Conservation (phyloP, 1,139 yeast genomes). For the Meyerozyma smithsonii region DNA sequence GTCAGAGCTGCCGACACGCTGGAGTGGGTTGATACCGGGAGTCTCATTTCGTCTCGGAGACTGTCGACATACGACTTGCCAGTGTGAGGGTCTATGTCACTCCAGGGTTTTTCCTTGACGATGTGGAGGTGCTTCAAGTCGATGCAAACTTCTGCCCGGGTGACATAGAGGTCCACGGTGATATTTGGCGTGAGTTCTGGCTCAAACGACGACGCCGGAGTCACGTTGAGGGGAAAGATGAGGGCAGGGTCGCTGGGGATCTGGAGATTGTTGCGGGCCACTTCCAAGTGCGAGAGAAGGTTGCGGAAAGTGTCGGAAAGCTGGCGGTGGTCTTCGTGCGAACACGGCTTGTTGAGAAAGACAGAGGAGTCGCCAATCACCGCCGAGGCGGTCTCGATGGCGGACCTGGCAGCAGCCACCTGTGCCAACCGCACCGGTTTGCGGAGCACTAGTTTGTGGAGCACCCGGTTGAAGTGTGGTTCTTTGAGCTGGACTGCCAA, state of each 20-base stretch:
- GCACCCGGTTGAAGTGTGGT: conserved; percentile 26
- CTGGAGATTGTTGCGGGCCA: conserved; percentile 35
- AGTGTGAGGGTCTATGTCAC: conserved; percentile 25
- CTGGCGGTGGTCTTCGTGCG: conserved; percentile 6
- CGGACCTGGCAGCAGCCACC: conserved; percentile 26
- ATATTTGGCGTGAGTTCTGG: conserved; percentile 30
- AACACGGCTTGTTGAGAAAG: conserved; percentile 6
- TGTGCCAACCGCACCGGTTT: conserved; percentile 32
- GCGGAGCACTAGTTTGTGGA: conserved; percentile 21
- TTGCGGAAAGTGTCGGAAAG: conserved; percentile 23
- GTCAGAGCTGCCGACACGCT: conserved; percentile 7
- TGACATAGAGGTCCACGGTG: conserved; percentile 37
- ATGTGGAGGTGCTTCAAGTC: conserved; percentile 36
- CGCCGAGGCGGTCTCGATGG: conserved; percentile 29
- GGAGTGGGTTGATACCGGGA: conserved; percentile 17
- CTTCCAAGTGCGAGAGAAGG: conserved; percentile 24
- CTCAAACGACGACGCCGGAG: conserved; percentile 22
- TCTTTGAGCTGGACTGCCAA: conserved; percentile 26
- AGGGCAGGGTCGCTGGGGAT: conserved; percentile 39
- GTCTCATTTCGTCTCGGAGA: conserved; percentile 39
- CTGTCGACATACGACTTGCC: conserved; percentile 40
- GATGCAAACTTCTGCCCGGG: conserved; percentile 43
- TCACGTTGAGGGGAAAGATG: conserved; percentile 36
- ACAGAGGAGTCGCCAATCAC: conserved; percentile 18
- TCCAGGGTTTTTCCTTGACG: conserved; percentile 42